Evolutionary conservation across 1,284 basidiomycete species (phyloP), one percentile per base, ranked within the genome.

Genomic region (Moesziomyces antarcticus): DNA sequence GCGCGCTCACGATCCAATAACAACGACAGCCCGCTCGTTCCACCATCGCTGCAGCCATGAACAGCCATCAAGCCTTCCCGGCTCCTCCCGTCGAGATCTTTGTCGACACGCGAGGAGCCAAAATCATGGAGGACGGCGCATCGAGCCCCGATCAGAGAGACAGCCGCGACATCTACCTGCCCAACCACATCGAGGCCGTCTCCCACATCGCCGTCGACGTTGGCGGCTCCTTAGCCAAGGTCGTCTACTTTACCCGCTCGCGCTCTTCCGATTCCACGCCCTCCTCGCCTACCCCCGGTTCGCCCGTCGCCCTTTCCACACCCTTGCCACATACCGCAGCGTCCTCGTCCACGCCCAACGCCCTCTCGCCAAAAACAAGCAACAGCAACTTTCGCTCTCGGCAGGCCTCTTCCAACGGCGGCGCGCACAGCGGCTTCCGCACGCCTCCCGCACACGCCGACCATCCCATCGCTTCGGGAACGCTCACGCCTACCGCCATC

Each of bases 211-310:
- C 82, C 40, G 71, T 84, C 20, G 82, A 84, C 50, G 79, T 99
- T 80, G 96, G 97, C 41, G 96, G 96, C 37, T 98, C 95, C 5
- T 87, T 99, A 14, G 96, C 96, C 67, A 99, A 99, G 85, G 93
- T 99, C 59, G 93, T 98, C 78, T 99, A 98, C 86, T 99, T 99
- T 85, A 90, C 92, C 56, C 91, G 70, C 22, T 66, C 73, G 16
- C 66, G 66, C 14, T 71, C 66, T 22, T 40, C 49, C 37, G 50
- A 69, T 16, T 57, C 73, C 20, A 11, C 56, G 24, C 57, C 60
- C 6, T 47, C 50, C 14, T 72, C 70, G 30, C 56, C 56, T 25
- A 37, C 56, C 24, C 20, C 41, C 43, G 37, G 50, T 22, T 55
- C 59, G 21, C 54, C 59, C 33, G 30, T 50, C n/a, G 42, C 35